Base-by-base conservation (phyloP, 2,329 filamentous ascomycete species). In the Blastomyces emzantsi region DNA sequence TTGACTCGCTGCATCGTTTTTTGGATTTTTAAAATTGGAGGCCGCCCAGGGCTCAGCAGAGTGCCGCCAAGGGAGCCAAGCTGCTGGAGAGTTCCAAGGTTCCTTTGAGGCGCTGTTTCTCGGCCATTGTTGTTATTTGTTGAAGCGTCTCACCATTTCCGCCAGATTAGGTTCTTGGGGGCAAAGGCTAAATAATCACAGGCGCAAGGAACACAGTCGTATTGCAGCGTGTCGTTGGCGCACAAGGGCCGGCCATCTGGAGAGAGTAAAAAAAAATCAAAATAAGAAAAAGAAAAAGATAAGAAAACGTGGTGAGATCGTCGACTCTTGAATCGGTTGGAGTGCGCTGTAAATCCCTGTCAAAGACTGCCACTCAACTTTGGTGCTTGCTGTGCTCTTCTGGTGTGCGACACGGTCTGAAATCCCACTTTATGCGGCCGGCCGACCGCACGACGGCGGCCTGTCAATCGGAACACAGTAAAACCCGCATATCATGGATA, bases 171-270 rank as follows among this genome's bases (percentile, higher is more conserved):
- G 13, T 41, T 22, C 55, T 17, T 8, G 8, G 55, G 55, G 19
- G 45, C 36, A 45, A 36, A 55, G 19, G 52, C 30, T 55, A 55
- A 55, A 55, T 8, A n/a, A n/a, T 39, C 2, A 22, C n/a, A 30
- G 28, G 9, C 52, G 30, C 30, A 33, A 55, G 52, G 36, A 57
- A 41, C 33, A 57, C 36, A n/a, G 55, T 57, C 19, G 55, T 41
- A 57, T 28, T n/a, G 55, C 55, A 57, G 55, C 11, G 55, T 41
- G 55, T 25, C n/a, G 55, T 22, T 57, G 55, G 33, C 47, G 8
- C 47, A 36, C 36, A 39, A 39, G 36, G n/a, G n/a, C n/a, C n/a
- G 33, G 36, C 36, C 9, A 11, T 39, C 36, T 39, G 36, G 36
- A 39, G 36, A 39, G 3, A 33, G 6, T 33, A 1, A 39, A 11